Base-by-base conservation (phyloP, 345 rosid species). In the Gossypium mustelinum region DNA sequence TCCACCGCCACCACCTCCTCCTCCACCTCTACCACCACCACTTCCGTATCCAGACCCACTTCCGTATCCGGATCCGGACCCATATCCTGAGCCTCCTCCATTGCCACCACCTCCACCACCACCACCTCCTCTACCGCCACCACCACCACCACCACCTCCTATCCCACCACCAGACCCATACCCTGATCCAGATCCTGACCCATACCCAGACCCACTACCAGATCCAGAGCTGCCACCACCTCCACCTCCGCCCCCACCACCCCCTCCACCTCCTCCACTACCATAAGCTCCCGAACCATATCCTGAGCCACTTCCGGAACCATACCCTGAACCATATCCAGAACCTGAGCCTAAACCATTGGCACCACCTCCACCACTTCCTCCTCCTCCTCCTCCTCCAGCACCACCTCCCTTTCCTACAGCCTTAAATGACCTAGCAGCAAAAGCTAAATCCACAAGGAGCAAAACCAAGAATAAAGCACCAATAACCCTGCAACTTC, bases 261-360 rank as follows among this genome's bases (percentile, higher is more conserved):
- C 81, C 0, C 84, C 85, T 6, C 81, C 79, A 0, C 89, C 86
- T 0, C 83, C 82, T 3, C 84, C 86, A 2, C 81, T 81, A n/a
- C 77, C 79, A 34, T 34, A 34, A 34, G 41, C 41, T 51, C 87
- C 83, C 0, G 78, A 79, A 14, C 85, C 82, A 48, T 76, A 75
- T 5, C 85, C 88, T 13, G 84, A 79, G 0, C 92, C 91, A 73
- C 77, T 72, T 1, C 91, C 91, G 2, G 84, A 80, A 3, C 89
- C 88, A 50, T 78, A 68, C 20, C 86, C 83, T 1, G 77, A 79
- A 27, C 82, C 82, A 24, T 61, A 76, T 1, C 82, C 83, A 51
- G 56, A 67, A n/a, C 61, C 73, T 12, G 76, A 48, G 7, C 65
- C 50, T 6, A 64, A n/a, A 39, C 25, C 68, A 41, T 17, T 41